Conservation (phyloP, 306 rosid genomes). For the Cucumis cinereus region DNA sequence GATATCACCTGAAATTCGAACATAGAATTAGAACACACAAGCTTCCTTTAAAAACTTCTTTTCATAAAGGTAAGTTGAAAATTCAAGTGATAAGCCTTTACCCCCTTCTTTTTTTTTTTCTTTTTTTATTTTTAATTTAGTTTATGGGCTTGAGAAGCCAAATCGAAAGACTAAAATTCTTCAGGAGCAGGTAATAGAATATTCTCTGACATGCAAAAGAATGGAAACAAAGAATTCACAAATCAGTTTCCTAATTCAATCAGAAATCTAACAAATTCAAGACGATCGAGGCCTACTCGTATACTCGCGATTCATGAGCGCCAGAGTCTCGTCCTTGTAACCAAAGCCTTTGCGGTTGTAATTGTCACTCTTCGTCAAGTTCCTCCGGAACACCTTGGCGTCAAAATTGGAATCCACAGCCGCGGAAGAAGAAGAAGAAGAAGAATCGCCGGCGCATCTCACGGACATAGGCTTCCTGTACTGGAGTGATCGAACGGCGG, state of each 20-base stretch:
- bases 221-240: not conserved
- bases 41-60: not conserved
- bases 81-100: not conserved
- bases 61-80: not conserved
- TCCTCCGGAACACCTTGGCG: conserved; percentile 76
- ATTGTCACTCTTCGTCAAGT: conserved; percentile 72
- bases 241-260: not conserved
- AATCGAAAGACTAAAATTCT: not conserved
- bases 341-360: conserved; percentile 89
- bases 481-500: conserved; percentile 14
- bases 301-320: conserved; percentile 83
- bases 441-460: conserved; percentile 41
- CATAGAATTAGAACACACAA: not conserved
- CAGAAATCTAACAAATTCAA: not conserved
- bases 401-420: conserved; percentile 55
- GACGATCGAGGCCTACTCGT: conserved; percentile 37
- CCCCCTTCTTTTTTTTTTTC: not conserved
- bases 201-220: not conserved
- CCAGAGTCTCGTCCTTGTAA: conserved; percentile 65
- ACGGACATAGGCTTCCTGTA: conserved; percentile 38
- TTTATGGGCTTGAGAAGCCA: not conserved
- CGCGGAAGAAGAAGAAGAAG: conserved; percentile 15
- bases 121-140: not conserved
- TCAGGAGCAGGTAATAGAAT: not conserved
- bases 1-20: conserved; percentile 55